Percentiles rank a stretch among this genome's conserved stretches.
Conservation (phyloP, 2,329 filamentous ascomycete genomes). For the Cordyceps javanica region DNA sequence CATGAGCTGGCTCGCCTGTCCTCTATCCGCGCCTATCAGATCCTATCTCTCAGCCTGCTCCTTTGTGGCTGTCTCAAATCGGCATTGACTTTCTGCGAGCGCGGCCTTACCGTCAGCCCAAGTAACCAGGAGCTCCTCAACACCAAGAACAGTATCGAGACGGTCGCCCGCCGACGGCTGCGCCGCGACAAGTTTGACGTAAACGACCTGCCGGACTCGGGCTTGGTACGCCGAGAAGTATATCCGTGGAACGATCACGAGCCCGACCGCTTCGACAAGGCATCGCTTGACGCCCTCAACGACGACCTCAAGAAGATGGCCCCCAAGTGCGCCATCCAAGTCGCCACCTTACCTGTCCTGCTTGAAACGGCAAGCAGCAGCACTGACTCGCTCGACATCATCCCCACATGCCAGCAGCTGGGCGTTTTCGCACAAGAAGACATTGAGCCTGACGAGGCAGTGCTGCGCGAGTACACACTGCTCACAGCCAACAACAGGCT, state of each 20-base stretch:
- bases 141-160: slow-evolving; percentile 47
- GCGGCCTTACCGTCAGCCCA: slow-evolving; percentile 51
- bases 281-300: slow-evolving; percentile 69
- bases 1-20: slow-evolving; percentile 40
- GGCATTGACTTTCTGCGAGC: slow-evolving; percentile 58
- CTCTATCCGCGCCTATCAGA: slow-evolving; percentile 53
- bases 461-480: slow-evolving; percentile 77
- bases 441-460: slow-evolving; percentile 66
- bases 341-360: slow-evolving; percentile 69
- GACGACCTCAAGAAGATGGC: slow-evolving; percentile 60
- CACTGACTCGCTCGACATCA: slow-evolving; percentile 42
- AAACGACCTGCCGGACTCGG: slow-evolving; percentile 59
- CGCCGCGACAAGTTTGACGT: slow-evolving; percentile 41
- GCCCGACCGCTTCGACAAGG: slow-evolving; percentile 63
- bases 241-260: slow-evolving; percentile 65
- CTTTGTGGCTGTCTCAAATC: slow-evolving; percentile 64
- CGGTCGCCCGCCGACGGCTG: slow-evolving; percentile 43
- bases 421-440: slow-evolving; percentile 85
- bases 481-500: slow-evolving; percentile 84
- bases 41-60: slow-evolving; percentile 51
- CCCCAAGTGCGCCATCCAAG: slow-evolving; percentile 74
- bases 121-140: slow-evolving; percentile 50
- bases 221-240: slow-evolving; percentile 62
- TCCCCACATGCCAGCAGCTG: slow-evolving; percentile 65
- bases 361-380: slow-evolving; percentile 47